Conservation (phyloP, 176 grass and related monocot genomes). For the Triticum monococcum region DNA sequence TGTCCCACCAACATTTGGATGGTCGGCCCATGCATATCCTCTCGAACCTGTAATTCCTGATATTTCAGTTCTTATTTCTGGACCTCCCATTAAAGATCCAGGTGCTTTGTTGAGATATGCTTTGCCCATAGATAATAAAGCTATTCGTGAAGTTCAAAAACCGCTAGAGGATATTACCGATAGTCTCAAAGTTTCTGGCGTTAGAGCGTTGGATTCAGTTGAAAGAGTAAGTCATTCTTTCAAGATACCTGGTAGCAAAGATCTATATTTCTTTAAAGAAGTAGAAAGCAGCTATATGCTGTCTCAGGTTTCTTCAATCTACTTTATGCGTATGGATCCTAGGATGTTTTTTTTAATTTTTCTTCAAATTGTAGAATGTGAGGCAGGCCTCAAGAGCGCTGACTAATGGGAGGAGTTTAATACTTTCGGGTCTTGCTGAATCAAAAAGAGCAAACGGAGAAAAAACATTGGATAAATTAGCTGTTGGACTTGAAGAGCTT, state of each 20-base stretch:
- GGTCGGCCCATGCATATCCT: constrained; percentile 56
- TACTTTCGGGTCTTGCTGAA: constrained; percentile 82
- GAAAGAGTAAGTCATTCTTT: constrained; percentile 80
- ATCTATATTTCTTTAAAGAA: constrained; percentile 14
- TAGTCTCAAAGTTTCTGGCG: constrained; percentile 88
- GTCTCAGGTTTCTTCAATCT: constrained; percentile 7
- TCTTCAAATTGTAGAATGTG: constrained; percentile 61
- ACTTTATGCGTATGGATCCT: constrained; percentile 13
- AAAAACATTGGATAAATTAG: constrained; percentile 73
- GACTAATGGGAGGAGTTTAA: constrained; percentile 64
- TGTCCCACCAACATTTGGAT: constrained; percentile 39
- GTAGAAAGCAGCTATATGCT: neutral
- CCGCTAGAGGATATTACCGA: constrained; percentile 92
- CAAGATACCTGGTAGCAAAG: neutral
- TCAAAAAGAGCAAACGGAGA: constrained; percentile 90
- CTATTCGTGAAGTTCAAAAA: constrained; percentile 95
- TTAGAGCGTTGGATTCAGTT: constrained; percentile 92
- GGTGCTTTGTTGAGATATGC: constrained; percentile 95
- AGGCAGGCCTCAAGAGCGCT: constrained; percentile 88
- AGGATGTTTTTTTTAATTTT: constrained; percentile 1
- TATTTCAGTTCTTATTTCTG: constrained; percentile 92
- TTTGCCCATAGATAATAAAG: constrained; percentile 93
- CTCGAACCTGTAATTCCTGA: constrained; percentile 66
- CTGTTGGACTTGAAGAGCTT: constrained; percentile 81
- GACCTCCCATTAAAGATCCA: constrained; percentile 97